A percentile compares a stretch with the other conserved stretches of the same genome.
These are phyloP conservation scores for Senna tora DNA, from an alignment of 306 rosid genomes.

Conservation along the genomic window DNA sequence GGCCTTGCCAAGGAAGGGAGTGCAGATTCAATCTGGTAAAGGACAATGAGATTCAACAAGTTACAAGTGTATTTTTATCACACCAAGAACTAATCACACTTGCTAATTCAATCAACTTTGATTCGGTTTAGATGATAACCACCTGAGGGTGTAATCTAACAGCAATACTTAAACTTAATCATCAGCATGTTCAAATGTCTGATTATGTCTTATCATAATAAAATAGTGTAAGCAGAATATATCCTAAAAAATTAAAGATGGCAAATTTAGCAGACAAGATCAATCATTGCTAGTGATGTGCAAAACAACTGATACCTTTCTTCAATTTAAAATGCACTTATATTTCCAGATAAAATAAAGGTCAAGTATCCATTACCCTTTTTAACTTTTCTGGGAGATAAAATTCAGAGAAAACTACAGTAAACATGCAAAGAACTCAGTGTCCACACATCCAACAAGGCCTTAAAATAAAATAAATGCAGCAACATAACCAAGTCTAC, in stretches of 20 bases:
- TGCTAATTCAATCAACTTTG: neutral
- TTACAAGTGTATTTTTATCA: neutral
- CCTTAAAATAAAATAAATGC: neutral
- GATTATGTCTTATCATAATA: neutral
- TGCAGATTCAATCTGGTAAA: constrained; percentile 89
- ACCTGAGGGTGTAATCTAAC: neutral
- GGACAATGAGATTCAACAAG: constrained; percentile 20
- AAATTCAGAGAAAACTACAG: neutral
- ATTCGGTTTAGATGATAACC: neutral
- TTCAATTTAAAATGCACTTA: neutral
- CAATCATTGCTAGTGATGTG: neutral
- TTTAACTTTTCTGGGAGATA: neutral
- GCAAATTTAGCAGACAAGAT: neutral
- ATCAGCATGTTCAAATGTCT: neutral
- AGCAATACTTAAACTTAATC: neutral
- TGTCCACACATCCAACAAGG: neutral
- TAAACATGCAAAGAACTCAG: neutral
- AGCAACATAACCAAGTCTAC: neutral
- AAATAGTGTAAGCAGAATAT: neutral
- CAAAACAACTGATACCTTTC: neutral
- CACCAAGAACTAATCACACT: constrained; percentile 7
- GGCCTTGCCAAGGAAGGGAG: constrained; percentile 96
- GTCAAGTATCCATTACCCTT: neutral
- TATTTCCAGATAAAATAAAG: neutral
- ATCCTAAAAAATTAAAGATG: neutral